Evolutionary conservation across 176 grass and related monocot species (phyloP).

Genomic region (Paspalum vaginatum): DNA sequence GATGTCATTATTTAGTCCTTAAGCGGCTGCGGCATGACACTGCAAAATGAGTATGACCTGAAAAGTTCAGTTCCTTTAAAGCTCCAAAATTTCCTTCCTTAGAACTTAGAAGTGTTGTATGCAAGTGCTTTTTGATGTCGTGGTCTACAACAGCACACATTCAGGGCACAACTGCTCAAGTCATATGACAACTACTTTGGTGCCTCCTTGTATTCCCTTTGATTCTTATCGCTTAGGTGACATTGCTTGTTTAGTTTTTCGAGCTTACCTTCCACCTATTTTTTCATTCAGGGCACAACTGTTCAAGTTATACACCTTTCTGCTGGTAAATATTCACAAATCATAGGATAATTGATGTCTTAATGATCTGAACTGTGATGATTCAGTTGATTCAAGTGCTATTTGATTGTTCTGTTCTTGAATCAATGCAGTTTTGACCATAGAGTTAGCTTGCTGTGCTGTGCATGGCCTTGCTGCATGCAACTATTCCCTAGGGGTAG

Average conservation of each 20-base stretch:
- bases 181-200: not conserved
- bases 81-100: not conserved
- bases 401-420: conserved; percentile 17
- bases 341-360: not conserved
- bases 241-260: not conserved
- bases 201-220: conserved; percentile 4
- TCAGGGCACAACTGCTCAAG: no score
- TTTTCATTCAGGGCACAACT: not conserved
- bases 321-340: not conserved
- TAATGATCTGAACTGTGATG: not conserved
- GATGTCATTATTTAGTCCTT: not conserved
- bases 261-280: not conserved
- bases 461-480: not conserved
- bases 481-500: not conserved
- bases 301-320: not conserved
- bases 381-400: not conserved
- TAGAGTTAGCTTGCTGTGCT: not conserved
- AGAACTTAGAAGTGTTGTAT: conserved; percentile 4
- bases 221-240: not conserved
- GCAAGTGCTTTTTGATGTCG: not conserved
- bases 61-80: not conserved
- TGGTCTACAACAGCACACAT: not conserved
- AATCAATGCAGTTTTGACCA: not conserved
- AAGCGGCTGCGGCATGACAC: conserved; percentile 55
- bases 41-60: conserved; percentile 51